Base-by-base conservation (phyloP, 805 yeast species). In the Starmerella vaccinii region DNA sequence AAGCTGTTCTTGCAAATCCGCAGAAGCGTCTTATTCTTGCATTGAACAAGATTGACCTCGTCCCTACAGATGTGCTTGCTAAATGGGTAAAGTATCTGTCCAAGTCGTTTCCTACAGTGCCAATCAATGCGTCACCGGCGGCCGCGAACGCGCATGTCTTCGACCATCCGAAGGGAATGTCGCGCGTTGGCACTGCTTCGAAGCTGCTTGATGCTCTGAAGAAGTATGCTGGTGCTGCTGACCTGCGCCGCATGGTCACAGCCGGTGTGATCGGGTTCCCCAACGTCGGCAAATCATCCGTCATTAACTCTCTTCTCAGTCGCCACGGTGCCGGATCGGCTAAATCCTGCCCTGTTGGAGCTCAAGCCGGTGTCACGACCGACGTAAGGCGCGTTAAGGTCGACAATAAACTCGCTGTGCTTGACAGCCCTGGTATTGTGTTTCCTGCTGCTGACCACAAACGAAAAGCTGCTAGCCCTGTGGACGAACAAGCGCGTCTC, bases 251-350 rank as follows among this genome's bases (percentile, higher is more conserved):
- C 65, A 80, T 95, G 13, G 82, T 89, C 51, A 77, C 86, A 41
- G 97, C 87, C 42, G 97, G 98, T 66, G 95, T 90, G 38, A 84
- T 90, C 58, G 98, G 98, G 16, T 90, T 88, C 70, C 98, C 98
- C 46, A 90, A 90, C 65, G 97, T 90, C 48, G 97, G 97, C 62
- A 89, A 89, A 66, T 88, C 96, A 2, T 86, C 96, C 18, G 83
- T 92, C 51, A 92, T 90, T 63, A 90, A 90, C 67, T 83, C 97
- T 2, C 73, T 90, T 58, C 61, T 69, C 37, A 76, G 85, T 49
- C 81, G 92, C 68, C 94, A 85, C 65, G 57, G 63, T 53, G 47
- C 49, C 29, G 43, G 75, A 50, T 41, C 45, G 24, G 72, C 78
- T 40, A 78, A 76, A 60, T 90, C 89, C 12, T 92, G 97, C 65